Conservation (phyloP, 2,329 filamentous ascomycete genomes). For the Claviceps quebecensis region DNA sequence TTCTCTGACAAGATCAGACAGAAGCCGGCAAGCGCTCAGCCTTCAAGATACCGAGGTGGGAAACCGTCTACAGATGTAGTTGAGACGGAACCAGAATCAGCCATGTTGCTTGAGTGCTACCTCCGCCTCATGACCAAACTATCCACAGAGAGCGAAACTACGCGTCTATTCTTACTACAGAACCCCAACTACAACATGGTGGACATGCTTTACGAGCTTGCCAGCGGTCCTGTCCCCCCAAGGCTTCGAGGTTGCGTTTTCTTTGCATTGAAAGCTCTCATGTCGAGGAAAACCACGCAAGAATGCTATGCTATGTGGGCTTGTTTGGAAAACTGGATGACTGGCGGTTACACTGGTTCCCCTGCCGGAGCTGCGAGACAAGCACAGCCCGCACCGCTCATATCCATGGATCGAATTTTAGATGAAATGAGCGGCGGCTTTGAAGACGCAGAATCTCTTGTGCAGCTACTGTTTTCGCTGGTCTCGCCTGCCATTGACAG, state of each 20-base stretch:
- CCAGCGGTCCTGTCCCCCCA: constrained; percentile 60
- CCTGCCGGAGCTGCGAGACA: constrained; percentile 20
- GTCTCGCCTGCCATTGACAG: constrained; percentile 50
- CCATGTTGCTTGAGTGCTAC: constrained; percentile 95
- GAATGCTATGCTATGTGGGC: constrained; percentile 67
- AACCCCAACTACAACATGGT: constrained; percentile 52
- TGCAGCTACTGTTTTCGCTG: constrained; percentile 61
- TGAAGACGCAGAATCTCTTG: constrained; percentile 74
- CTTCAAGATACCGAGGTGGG: constrained; percentile 35
- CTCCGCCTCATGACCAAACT: constrained; percentile 76
- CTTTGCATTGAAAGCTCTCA: constrained; percentile 58
- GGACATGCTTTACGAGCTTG: constrained; percentile 63
- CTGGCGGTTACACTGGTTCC: constrained; percentile 37
- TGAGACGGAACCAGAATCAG: constrained; percentile 77
- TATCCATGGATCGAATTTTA: constrained; percentile 51
- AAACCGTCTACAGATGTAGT: constrained; percentile 53
- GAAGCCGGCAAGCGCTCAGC: constrained; percentile 37
- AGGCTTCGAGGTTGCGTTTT: constrained; percentile 77
- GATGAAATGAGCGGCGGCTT: constrained; percentile 64
- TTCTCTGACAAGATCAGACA: constrained; percentile 70
- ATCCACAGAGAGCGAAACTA: constrained; percentile 55
- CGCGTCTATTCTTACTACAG: constrained; percentile 60
- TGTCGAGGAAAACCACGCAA: constrained; percentile 56
- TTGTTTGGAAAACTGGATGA: constrained; percentile 66
- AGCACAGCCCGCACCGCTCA: constrained; percentile 19